These are phyloP conservation scores for Tetrahymena elliotti DNA, from an alignment of 73 alveolate species.

Conservation along the genomic window DNA sequence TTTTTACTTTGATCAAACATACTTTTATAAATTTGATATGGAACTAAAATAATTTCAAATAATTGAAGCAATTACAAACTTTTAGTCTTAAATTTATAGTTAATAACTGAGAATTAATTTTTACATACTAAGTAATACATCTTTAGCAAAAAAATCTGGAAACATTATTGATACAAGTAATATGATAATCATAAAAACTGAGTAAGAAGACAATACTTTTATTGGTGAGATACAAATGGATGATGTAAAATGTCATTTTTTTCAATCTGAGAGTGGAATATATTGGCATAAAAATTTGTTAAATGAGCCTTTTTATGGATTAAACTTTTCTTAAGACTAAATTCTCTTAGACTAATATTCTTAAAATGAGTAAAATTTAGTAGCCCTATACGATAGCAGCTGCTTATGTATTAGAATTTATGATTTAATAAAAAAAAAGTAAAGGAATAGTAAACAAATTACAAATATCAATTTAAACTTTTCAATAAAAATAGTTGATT, in stretches of 20 bases:
- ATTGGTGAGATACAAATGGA: neutral
- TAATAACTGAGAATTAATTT: neutral
- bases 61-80: neutral
- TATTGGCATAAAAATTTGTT: neutral
- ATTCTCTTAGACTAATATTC: neutral
- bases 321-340: neutral
- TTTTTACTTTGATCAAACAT: neutral
- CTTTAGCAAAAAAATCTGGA: neutral
- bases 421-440: neutral
- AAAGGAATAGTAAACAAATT: neutral
- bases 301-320: neutral
- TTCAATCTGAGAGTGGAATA: neutral
- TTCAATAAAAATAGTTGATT: neutral
- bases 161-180: neutral
- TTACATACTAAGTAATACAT: neutral
- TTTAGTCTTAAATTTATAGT: too few relatives aligned
- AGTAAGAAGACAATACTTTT: neutral
- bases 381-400: neutral
- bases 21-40: neutral
- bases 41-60: neutral
- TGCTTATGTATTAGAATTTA: neutral
- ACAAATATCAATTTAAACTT: too few relatives aligned
- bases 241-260: neutral
- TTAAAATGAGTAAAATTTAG: neutral
- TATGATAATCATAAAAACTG: neutral